Base-by-base conservation (phyloP, 495 filamentous ascomycete species). In the Podospora conica region DNA sequence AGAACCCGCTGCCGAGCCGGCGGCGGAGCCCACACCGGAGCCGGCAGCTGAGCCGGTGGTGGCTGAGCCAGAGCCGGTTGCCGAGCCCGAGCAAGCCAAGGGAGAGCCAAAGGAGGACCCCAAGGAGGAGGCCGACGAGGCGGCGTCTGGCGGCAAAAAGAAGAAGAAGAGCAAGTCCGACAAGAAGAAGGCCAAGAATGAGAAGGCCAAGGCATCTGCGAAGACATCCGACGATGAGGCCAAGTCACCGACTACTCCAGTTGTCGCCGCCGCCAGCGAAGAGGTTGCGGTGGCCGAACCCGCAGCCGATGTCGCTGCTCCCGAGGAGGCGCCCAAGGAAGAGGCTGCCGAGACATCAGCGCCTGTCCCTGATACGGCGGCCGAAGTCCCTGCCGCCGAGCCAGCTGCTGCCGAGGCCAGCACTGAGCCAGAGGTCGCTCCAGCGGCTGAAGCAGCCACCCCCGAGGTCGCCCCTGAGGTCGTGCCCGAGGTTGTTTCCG, bases 1-100 rank as follows among this genome's bases (percentile, higher is more conserved):
- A n/a, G 61, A 63, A 53, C 22, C 53, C n/a, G 48, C n/a, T n/a
- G 8, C 53, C 0, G 61, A 56, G 53, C 23, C 61, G 9, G 61
- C 59, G 3, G 18, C 54, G 9, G 55, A 65, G 12, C 59, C 63
- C 9, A 56, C 63, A 23, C 61, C 60, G 15, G 64, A 74, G 55
- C 57, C 66, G 31, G 62, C 62, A 28, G 55, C 63, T 55, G 67
- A 68, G 58, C 56, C 63, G 9, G 61, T 55, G 9, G 55, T 20
- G 3, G 22, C 60, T 23, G 15, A 27, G 25, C 25, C 25, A 27
- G 25, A 48, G 33, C 33, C 33, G 4, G 33, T 48, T 48, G 40
- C 15, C 5, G 40, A n/a, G 40, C 40, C 40, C 15, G 40, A 48
- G 40, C 15, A 12, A 48, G 40, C n/a, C 40, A 48, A 48, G 18